phyloP scores from a whole-genome alignment of 306 rosid species.

The Gastrolobium bilobum region DNA sequence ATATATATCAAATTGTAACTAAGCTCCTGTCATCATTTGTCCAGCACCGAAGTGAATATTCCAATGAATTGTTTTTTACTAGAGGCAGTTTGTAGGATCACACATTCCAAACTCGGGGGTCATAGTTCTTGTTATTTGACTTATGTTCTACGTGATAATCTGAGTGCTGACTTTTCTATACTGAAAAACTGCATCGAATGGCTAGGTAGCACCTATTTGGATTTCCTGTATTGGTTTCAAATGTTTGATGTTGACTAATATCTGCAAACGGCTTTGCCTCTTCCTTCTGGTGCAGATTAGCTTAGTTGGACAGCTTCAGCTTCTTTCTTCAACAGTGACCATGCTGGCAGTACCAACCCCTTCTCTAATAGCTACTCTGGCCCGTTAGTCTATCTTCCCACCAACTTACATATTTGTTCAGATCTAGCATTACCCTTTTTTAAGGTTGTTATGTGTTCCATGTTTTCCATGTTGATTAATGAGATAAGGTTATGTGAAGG shows the following conservation, averaged over 20 bases:
- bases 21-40: constrained; percentile 36
- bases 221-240: constrained; percentile 37
- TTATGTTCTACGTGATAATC: constrained; percentile 26
- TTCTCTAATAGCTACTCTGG: constrained; percentile 91
- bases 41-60: constrained; percentile 28
- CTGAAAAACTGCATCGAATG: constrained; percentile 42
- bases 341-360: constrained; percentile 97
- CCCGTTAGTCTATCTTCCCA: constrained; percentile 79
- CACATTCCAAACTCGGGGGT: constrained; percentile 41
- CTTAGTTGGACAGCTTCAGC: constrained; percentile 98
- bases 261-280: constrained; percentile 19
- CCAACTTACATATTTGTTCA: constrained; percentile 52
- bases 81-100: constrained; percentile 40
- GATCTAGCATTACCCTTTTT: constrained; percentile 38
- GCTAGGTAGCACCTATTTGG: constrained; percentile 36
- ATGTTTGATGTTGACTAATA: constrained; percentile 36
- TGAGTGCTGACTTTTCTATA: constrained; percentile 33
- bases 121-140: constrained; percentile 30
- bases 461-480: constrained; percentile 48
- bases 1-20: constrained; percentile 43
- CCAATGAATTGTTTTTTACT: constrained; percentile 27
- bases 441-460: constrained; percentile 19
- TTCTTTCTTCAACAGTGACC: constrained; percentile 93
- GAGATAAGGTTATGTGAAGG: constrained; percentile 64
- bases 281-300: constrained; percentile 72